Evolutionary conservation across 2,329 filamentous ascomycete species (phyloP).

Genomic region (Paradendryphiella salina): DNA sequence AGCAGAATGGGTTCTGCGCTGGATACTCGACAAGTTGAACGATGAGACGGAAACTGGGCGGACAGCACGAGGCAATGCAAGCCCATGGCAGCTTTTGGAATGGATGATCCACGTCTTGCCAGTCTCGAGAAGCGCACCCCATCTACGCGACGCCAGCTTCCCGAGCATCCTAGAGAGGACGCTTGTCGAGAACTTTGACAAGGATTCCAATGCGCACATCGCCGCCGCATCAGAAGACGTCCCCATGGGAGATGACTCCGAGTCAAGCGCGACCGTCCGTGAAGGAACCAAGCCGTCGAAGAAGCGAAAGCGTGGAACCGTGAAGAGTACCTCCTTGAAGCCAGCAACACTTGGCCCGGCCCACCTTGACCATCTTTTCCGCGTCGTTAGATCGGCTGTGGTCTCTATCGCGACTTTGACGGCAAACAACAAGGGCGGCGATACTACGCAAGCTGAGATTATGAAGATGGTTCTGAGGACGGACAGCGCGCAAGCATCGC

Average conservation of each 20-base stretch:
- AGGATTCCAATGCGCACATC: slow-evolving; percentile 9
- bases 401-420: slow-evolving; percentile 27
- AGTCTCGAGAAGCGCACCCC: slow-evolving; percentile 68
- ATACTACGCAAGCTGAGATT: slow-evolving; percentile 36
- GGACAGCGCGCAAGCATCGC: slow-evolving; percentile 41
- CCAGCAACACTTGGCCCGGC: slow-evolving; percentile 13
- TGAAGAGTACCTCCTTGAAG: slow-evolving; percentile 23
- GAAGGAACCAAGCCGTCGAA: slow-evolving; percentile 35
- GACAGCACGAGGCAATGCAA: slow-evolving; percentile 49
- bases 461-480: slow-evolving; percentile 45
- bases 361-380: slow-evolving; percentile 30
- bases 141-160: slow-evolving; percentile 71
- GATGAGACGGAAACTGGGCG: slow-evolving; percentile 41
- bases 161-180: slow-evolving; percentile 67
- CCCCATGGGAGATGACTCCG: slow-evolving; percentile 25
- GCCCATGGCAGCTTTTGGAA: slow-evolving; percentile 62
- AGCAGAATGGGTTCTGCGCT: slow-evolving; percentile 69
- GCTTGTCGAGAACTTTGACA: slow-evolving; percentile 58
- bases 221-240: slow-evolving; percentile 9
- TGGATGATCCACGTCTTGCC: slow-evolving; percentile 68
- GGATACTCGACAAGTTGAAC: slow-evolving; percentile 65
- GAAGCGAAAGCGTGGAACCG: slow-evolving; percentile 43
- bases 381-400: slow-evolving; percentile 23
- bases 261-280: slow-evolving; percentile 35
- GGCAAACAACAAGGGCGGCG: slow-evolving; percentile 17